A percentile compares a stretch with the other conserved stretches of the same genome.
Evolutionary conservation across 345 rosid genomes (phyloP).

Genomic region (Citrus cavaleriei): DNA sequence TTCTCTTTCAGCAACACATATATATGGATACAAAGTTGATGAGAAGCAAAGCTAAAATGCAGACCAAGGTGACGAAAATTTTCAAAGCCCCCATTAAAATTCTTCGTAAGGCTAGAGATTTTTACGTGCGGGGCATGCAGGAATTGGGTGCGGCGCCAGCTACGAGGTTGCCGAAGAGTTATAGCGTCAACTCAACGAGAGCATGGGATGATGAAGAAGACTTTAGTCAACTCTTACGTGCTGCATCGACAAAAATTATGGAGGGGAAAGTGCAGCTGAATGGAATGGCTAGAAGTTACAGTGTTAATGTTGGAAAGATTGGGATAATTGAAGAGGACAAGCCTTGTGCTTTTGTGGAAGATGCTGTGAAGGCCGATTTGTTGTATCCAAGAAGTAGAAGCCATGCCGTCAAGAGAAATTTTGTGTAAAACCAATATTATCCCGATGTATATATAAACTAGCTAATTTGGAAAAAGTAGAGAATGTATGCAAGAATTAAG

Average conservation of each 20-base stretch:
- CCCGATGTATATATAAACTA: no score
- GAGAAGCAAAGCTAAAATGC: conserved; percentile 20
- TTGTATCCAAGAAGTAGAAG: conserved; percentile 14
- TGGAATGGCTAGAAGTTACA: conserved; percentile 32
- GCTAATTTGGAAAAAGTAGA: no score
- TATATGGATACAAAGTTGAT: not conserved
- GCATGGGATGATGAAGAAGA: conserved; percentile 12
- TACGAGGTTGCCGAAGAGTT: conserved; percentile 27
- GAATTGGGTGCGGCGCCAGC: conserved; percentile 13
- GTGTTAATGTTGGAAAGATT: conserved; percentile 44
- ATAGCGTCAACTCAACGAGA: conserved; percentile 21
- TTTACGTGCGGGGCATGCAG: conserved; percentile 30
- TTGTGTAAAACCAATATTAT: not conserved
- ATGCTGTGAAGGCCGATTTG: not conserved
- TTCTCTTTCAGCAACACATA: not conserved
- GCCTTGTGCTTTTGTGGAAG: conserved; percentile 35
- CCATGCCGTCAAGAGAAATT: not conserved
- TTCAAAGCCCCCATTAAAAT: conserved; percentile 26
- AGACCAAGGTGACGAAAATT: conserved; percentile 20
- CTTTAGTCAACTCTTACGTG: conserved; percentile 14
- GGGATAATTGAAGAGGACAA: conserved; percentile 41
- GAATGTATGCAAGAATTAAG: no score
- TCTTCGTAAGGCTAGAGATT: conserved; percentile 31
- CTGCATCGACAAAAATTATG: not conserved
- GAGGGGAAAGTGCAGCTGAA: not conserved